phyloP scores from a whole-genome alignment of 371 early-diverging fungal genomes.

The Apophysomyces variabilis region DNA sequence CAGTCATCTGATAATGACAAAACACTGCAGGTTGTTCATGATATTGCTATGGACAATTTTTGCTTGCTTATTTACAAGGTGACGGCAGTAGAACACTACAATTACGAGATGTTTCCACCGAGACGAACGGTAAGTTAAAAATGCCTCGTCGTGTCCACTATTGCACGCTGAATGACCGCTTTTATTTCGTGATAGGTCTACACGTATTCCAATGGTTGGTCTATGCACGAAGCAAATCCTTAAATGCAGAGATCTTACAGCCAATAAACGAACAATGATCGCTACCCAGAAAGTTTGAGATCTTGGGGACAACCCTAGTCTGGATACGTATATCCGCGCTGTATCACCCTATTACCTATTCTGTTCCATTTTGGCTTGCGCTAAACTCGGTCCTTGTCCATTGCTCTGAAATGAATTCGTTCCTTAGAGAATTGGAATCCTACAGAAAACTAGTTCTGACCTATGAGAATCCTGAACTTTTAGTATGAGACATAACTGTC shows the following conservation, averaged over 20 bases:
- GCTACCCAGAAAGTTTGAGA: neutral
- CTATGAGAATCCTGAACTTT: slow-evolving; percentile 45
- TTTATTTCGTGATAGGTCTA: slow-evolving; percentile 15
- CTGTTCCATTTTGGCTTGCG: neutral
- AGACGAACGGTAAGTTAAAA: slow-evolving; percentile 50
- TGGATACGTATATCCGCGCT: no score
- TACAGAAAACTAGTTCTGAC: slow-evolving; percentile 30
- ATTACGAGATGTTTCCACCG: slow-evolving; percentile 57
- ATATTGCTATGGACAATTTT: slow-evolving; percentile 77
- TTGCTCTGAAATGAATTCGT: slow-evolving; percentile 5
- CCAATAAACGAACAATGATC: neutral
- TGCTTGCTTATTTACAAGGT: slow-evolving; percentile 74
- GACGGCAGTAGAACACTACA: slow-evolving; percentile 65
- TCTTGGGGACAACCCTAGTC: neutral
- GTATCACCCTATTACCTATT: no score
- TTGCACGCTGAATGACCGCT: neutral
- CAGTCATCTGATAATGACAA: slow-evolving; percentile 5
- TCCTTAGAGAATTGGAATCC: slow-evolving; percentile 17
- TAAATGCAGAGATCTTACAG: slow-evolving; percentile 6
- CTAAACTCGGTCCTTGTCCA: neutral
- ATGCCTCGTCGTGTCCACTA: neutral
- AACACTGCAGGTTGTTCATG: slow-evolving; percentile 49
- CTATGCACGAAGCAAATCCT: slow-evolving; percentile 23
- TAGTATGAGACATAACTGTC: slow-evolving; percentile 25
- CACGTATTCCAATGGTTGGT: slow-evolving; percentile 24